Percentiles rank a stretch among this genome's conserved stretches.
Evolutionary conservation across 2,329 filamentous ascomycete genomes (phyloP).

Genomic region (Aspergillus pseudonomiae): DNA sequence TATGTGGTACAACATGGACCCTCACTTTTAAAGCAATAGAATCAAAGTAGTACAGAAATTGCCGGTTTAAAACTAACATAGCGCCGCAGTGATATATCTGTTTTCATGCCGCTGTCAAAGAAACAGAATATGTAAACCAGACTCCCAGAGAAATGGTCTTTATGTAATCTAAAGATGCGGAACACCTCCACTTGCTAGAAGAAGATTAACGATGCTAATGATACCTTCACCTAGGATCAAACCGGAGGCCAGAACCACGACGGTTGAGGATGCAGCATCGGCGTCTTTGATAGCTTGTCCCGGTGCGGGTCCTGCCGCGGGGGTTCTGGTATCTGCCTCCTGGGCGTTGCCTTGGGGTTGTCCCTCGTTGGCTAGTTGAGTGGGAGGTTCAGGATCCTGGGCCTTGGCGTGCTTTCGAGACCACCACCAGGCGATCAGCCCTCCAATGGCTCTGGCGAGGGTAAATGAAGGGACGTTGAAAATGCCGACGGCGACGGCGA

Average conservation of each 20-base stretch:
- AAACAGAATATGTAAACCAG: neutral
- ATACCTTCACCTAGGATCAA: conserved; percentile 92
- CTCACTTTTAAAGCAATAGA: neutral
- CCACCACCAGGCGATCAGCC: conserved; percentile 79
- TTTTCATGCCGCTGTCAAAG: neutral
- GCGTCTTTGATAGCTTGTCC: conserved; percentile 44
- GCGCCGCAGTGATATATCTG: neutral
- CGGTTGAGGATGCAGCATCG: conserved; percentile 56
- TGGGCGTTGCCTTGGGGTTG: neutral
- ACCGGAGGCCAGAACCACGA: conserved; percentile 87
- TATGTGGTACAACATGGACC: neutral
- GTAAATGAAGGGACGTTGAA: conserved; percentile 98
- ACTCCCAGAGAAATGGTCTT: neutral
- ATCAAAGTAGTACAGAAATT: neutral
- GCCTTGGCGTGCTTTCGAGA: conserved; percentile 43
- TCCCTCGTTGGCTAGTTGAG: neutral
- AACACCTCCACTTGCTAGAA: conserved; percentile 75
- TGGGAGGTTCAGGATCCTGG: neutral
- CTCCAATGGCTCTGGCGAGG: conserved; percentile 81
- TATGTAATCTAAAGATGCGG: conserved; percentile 64
- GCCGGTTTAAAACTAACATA: neutral
- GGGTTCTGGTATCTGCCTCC: neutral
- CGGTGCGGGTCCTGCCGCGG: conserved; percentile 30
- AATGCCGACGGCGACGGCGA: conserved; percentile 96
- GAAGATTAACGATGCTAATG: conserved; percentile 85